Conservation (phyloP, 805 yeast genomes). For the Nakazawaea siamensis region DNA sequence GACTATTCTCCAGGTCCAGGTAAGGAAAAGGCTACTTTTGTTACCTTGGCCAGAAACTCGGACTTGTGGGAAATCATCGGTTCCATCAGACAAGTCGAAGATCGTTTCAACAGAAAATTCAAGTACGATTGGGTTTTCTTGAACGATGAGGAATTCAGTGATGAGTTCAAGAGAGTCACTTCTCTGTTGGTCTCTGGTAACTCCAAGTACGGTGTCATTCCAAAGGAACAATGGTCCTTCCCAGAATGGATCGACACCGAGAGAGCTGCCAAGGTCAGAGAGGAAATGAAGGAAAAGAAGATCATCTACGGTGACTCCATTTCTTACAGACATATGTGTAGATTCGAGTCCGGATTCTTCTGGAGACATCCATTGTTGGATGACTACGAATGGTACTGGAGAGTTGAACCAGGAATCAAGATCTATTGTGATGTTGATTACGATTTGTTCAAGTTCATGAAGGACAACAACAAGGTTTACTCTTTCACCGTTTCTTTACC, state of each 20-base stretch:
- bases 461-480: constrained; percentile 64
- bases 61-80: constrained; percentile 55
- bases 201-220: constrained; percentile 71
- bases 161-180: constrained; percentile 69
- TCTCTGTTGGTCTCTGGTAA: constrained; percentile 64
- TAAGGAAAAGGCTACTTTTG: constrained; percentile 67
- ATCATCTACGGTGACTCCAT: constrained; percentile 60
- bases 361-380: constrained; percentile 66
- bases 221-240: constrained; percentile 81
- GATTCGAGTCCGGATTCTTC: constrained; percentile 87
- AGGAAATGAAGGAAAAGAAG: constrained; percentile 38
- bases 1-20: constrained; percentile 10
- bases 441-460: constrained; percentile 78
- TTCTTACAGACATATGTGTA: constrained; percentile 85
- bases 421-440: constrained; percentile 77
- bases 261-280: constrained; percentile 50
- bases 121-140: constrained; percentile 94
- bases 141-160: constrained; percentile 78
- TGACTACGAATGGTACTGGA: constrained; percentile 89
- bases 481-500: constrained; percentile 75
- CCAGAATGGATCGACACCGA: constrained; percentile 77
- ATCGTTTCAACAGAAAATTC: constrained; percentile 73
- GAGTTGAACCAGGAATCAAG: constrained; percentile 83
- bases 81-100: constrained; percentile 76
- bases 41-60: constrained; percentile 69